These are phyloP conservation scores for Hamigera avellanea DNA, from an alignment of 495 filamentous ascomycete genomes.

Conservation along the genomic window DNA sequence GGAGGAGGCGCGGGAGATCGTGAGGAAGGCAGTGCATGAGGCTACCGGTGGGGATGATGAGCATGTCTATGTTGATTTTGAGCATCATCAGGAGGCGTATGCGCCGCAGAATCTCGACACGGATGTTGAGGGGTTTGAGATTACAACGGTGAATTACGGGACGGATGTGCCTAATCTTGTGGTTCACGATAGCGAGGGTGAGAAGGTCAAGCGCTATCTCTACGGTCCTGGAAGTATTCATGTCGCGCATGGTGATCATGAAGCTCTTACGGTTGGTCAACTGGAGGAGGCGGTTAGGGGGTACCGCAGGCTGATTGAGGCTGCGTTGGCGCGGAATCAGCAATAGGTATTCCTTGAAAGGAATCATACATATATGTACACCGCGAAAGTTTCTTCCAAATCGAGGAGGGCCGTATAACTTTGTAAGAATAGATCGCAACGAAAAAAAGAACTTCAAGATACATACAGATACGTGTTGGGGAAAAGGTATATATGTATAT, in stretches of 20 bases:
- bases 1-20: conserved; percentile 35
- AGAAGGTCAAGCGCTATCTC: conserved; percentile 61
- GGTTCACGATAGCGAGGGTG: conserved; percentile 10
- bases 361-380: too few species aligned
- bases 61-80: conserved; percentile 49
- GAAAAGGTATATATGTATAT: too few species aligned
- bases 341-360: too few species aligned
- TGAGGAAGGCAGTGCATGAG: conserved; percentile 43
- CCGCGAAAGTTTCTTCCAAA: too few species aligned
- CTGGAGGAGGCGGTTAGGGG: conserved; percentile 57
- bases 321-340: conserved; percentile 21
- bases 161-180: conserved; percentile 79
- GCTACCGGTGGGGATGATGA: conserved; percentile 46
- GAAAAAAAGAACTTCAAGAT: too few species aligned
- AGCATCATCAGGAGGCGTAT: conserved; percentile 40
- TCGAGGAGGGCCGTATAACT: too few species aligned
- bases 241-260: conserved; percentile 79
- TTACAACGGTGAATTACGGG: conserved; percentile 76
- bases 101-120: conserved; percentile 64
- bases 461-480: too few species aligned
- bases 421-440: too few species aligned
- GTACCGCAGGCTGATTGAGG: conserved; percentile 57
- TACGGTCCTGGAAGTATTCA: conserved; percentile 85
- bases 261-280: conserved; percentile 60
- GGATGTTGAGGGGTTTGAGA: conserved; percentile 75